phyloP scores from a whole-genome alignment of 257 asterid species.

The Rehmannia glutinosa region DNA sequence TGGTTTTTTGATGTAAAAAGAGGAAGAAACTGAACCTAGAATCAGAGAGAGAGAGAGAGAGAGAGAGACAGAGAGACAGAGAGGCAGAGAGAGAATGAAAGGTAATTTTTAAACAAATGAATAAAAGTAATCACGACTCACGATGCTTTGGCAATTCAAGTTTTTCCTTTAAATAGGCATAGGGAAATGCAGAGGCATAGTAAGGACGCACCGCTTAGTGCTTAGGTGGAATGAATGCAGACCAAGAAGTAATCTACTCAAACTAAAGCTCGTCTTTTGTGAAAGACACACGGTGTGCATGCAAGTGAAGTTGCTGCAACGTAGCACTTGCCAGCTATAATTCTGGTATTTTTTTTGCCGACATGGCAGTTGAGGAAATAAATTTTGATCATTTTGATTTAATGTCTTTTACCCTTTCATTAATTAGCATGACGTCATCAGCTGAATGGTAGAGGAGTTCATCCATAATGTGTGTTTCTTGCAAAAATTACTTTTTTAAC shows the following conservation, averaged over 20 bases:
- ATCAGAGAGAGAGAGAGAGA: not conserved
- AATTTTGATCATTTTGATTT: conserved; percentile 20
- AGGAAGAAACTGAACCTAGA: conserved; percentile 10
- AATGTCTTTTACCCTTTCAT: conserved; percentile 1
- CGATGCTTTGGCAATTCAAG: conserved; percentile 18
- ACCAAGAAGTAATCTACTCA: conserved; percentile 27
- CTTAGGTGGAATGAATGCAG: conserved; percentile 39
- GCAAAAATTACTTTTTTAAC: not conserved
- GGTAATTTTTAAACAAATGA: conserved; percentile 23
- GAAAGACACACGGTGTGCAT: conserved; percentile 82
- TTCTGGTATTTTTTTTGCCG: conserved; percentile 53
- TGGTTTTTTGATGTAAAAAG: conserved; percentile 3
- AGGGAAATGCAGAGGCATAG: conserved; percentile 2
- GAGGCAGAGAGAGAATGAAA: conserved; percentile 23
- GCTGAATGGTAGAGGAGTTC: conserved; percentile 5
- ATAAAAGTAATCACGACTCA: conserved; percentile 16
- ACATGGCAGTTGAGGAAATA: conserved; percentile 36
- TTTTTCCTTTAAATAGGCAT: conserved; percentile 43
- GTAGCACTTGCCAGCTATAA: conserved; percentile 59
- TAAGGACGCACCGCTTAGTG: conserved; percentile 20
- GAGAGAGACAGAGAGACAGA: conserved; percentile 4
- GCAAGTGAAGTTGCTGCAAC: conserved; percentile 67
- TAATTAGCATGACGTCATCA: conserved; percentile 17
- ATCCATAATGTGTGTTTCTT: conserved; percentile 3
- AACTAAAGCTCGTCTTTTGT: conserved; percentile 22